These are phyloP conservation scores for Nyssa sinensis DNA, from an alignment of 148 eudicot genomes.

Conservation along the genomic window DNA sequence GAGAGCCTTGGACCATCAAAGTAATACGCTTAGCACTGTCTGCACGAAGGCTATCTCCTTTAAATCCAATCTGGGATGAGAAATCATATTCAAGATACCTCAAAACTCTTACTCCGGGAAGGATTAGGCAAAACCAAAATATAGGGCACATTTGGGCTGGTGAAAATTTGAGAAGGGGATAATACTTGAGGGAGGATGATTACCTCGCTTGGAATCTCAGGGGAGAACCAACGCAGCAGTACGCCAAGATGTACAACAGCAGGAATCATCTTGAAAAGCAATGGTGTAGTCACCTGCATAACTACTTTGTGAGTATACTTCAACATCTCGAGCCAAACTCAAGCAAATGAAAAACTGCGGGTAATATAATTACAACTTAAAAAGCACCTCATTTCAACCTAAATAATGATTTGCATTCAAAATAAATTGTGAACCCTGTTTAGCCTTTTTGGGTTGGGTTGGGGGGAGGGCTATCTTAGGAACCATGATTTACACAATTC, in stretches of 20 bases:
- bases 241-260: slow-evolving; percentile 96
- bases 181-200: slow-evolving; percentile 12
- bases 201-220: slow-evolving; percentile 82
- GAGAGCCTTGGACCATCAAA: slow-evolving; percentile 77
- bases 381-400: not conserved
- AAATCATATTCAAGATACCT: slow-evolving; percentile 40
- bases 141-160: not conserved
- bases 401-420: not conserved
- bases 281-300: slow-evolving; percentile 90
- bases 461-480: too few species aligned
- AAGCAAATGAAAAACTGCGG: not conserved
- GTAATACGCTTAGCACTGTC: slow-evolving; percentile 72
- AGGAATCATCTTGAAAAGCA: slow-evolving; percentile 93
- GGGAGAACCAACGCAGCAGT: slow-evolving; percentile 87
- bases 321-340: not conserved
- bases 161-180: not conserved
- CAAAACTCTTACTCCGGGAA: slow-evolving; percentile 15
- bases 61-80: slow-evolving; percentile 73
- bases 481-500: too few species aligned
- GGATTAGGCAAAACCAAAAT: not conserved
- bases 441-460: too few species aligned
- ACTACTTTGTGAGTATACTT: not conserved
- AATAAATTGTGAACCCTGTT: too few species aligned
- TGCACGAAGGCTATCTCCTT: slow-evolving; percentile 78
- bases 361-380: not conserved